phyloP scores from a whole-genome alignment of 768 basidiomycete species.

The Ephemerocybe angulata region DNA sequence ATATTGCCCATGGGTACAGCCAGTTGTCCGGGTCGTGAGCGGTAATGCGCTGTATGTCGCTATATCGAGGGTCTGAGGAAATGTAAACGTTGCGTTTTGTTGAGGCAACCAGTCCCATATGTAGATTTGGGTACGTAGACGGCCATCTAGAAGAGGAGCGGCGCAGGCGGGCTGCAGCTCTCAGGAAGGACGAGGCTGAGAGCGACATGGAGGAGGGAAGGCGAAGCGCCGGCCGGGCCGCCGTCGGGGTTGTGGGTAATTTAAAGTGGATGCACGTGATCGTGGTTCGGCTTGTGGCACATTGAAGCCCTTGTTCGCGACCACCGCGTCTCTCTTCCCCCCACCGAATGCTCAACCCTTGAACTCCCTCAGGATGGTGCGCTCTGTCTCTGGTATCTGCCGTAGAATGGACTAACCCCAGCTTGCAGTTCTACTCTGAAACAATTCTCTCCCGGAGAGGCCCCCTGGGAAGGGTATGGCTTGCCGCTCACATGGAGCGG shows the following conservation, averaged over 20 bases:
- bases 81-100: neutral
- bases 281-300: conserved; percentile 3
- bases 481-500: conserved; percentile 97
- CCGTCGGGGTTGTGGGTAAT: neutral
- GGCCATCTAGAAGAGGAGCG: neutral
- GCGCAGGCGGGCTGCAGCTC: neutral
- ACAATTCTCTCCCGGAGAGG: conserved; percentile 91
- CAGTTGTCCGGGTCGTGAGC: conserved; percentile 34
- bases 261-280: neutral
- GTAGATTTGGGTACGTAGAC: neutral
- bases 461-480: conserved; percentile 95
- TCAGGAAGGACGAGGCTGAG: neutral
- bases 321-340: conserved; percentile 3
- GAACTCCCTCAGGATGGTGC: conserved; percentile 5
- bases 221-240: neutral
- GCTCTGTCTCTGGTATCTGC: neutral
- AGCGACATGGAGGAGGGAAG: neutral
- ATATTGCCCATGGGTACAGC: conserved; percentile 58
- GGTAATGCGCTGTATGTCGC: conserved; percentile 36
- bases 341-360: neutral
- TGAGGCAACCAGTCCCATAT: too few relatives aligned
- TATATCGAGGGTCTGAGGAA: neutral
- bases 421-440: conserved; percentile 83
- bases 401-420: neutral
- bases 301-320: conserved; percentile 2